These are phyloP conservation scores for Oryza meyeriana DNA, from an alignment of 176 grass and related monocot genomes.

Conservation along the genomic window DNA sequence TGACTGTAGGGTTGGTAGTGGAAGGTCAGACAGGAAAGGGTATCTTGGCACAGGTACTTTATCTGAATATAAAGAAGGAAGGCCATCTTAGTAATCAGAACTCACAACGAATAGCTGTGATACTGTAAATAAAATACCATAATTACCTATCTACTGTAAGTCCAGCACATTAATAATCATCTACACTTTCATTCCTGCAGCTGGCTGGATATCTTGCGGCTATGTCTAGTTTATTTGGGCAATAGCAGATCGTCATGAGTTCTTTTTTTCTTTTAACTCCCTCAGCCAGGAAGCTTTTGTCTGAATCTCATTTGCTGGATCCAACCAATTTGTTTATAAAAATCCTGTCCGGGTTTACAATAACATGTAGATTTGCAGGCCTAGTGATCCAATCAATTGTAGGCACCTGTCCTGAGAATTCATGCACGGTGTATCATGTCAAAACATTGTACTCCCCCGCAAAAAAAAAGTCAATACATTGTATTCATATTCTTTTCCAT, in stretches of 20 bases:
- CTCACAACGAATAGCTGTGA: neutral
- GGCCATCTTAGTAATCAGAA: conserved; percentile 9
- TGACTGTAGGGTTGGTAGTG: conserved; percentile 67
- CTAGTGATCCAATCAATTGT: neutral
- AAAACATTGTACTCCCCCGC: neutral
- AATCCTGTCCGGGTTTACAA: conserved; percentile 14
- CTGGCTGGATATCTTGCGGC: conserved; percentile 66
- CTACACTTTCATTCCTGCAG: conserved; percentile 46
- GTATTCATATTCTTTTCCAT: conserved; percentile 17
- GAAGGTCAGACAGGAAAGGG: conserved; percentile 95
- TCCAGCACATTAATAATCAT: neutral
- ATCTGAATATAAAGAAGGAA: conserved; percentile 11
- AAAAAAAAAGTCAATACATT: neutral
- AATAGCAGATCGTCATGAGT: conserved; percentile 16
- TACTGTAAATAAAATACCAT: neutral
- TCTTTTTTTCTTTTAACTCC: conserved; percentile 8
- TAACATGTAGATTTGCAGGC: neutral
- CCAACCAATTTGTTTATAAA: conserved; percentile 19
- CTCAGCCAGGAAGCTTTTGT: conserved; percentile 5
- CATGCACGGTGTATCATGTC: neutral
- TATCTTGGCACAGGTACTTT: conserved; percentile 80
- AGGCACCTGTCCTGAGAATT: conserved; percentile 1
- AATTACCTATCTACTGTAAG: neutral
- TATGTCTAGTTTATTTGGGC: conserved; percentile 50
- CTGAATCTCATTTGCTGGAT: conserved; percentile 19